Evolutionary conservation across 2,329 filamentous ascomycete genomes (phyloP), one percentile per base, ranked within the genome.

Genomic region (Septoria linicola): DNA sequence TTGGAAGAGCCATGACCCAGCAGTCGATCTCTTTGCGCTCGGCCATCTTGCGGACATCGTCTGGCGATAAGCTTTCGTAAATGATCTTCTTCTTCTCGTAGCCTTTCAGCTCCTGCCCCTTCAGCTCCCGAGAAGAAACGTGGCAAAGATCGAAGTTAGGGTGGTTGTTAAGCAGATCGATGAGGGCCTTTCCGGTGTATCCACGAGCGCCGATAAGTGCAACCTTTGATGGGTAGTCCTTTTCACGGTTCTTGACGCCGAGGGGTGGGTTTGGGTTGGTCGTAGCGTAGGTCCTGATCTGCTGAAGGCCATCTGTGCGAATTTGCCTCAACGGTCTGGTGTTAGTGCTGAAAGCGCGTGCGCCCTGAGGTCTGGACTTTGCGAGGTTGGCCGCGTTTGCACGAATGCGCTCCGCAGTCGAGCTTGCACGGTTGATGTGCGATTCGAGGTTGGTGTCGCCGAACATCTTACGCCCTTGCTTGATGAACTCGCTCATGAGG

Each of bases 1-100:
- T 99, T 37, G 92, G 93, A 23, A 97, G 82, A 30, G 93, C 93
- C 88, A 97, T 93, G 37, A 97, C 88, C 91, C 91, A 97, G 73
- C 88, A 93, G 74, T 97, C 92, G 42, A 97, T 84, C 64, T 91
- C 82, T 44, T 88, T 87, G 25, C 85, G 83, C 68, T 87, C 84
- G 57, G 93, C 88, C 81, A 97, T 89, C 51, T 84, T 80, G 57
- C 84, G 83, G 10, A 96, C 85, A 61, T 97, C 92, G 59, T 97
- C 92, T 5, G 89, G 82, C 49, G 81, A 84, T 37, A 97, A 77
- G 69, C 90, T 96, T 72, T 96, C 89, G 72, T 99, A 99, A 57
- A 83, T 89, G 61, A 99, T 88, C 55, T 95, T 84, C 58, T 87
- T 83, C 80, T 96, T 97, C 65, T 82, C 83, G 70, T 99, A 99